phyloP scores from a whole-genome alignment of 208 protist species.

The Leishmania aethiopica region DNA sequence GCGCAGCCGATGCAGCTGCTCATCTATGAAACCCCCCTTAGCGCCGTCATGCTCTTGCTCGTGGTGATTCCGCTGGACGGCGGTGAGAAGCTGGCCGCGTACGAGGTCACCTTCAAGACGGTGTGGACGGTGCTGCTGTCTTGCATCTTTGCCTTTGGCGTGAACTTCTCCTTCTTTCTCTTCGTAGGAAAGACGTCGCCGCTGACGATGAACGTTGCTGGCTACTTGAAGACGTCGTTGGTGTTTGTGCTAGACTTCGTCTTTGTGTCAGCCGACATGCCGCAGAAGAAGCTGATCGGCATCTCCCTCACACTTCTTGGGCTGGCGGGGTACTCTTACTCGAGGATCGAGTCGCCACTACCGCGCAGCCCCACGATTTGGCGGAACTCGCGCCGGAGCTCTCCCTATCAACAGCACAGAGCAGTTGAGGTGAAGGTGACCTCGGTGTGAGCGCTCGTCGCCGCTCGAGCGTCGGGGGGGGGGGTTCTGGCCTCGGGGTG shows the following conservation, averaged over 20 bases:
- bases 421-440: background rate
- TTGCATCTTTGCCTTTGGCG: conserved; percentile 83
- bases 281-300: conserved; percentile 42
- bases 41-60: conserved; percentile 76
- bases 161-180: conserved; percentile 92
- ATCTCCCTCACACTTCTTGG: conserved; percentile 62
- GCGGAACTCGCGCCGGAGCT: background rate
- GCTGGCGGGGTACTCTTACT: conserved; percentile 59
- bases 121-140: conserved; percentile 73
- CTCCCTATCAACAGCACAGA: background rate
- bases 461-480: too few relatives aligned
- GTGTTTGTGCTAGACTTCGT: conserved; percentile 74
- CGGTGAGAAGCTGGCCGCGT: conserved; percentile 37
- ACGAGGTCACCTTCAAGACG: conserved; percentile 54
- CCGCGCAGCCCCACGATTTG: background rate
- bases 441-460: background rate
- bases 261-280: conserved; percentile 43
- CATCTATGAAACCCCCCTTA: conserved; percentile 84
- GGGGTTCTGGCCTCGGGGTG: background rate
- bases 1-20: conserved; percentile 87
- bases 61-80: conserved; percentile 68
- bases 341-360: conserved; percentile 21
- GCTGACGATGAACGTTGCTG: conserved; percentile 85
- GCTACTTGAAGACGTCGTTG: conserved; percentile 82
- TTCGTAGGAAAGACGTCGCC: conserved; percentile 82